phyloP scores from a whole-genome alignment of 2,329 filamentous ascomycete species.

The Fusarium transvaalense region DNA sequence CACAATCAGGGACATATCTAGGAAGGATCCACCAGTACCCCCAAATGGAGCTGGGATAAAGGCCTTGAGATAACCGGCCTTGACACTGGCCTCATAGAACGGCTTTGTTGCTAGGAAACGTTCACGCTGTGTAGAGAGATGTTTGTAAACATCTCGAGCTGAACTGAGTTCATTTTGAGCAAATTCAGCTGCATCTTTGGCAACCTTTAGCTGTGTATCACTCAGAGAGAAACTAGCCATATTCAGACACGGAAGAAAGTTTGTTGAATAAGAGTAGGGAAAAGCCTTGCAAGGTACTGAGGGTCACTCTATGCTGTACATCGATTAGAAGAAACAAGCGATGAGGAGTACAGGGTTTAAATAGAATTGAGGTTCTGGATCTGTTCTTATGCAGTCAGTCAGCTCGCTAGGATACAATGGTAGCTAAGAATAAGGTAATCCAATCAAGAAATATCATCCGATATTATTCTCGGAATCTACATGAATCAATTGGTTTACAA shows the following conservation, averaged over 20 bases:
- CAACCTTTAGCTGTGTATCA: neutral
- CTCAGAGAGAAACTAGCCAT: neutral
- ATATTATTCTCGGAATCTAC: neutral
- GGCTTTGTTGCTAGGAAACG: neutral
- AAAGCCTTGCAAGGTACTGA: neutral
- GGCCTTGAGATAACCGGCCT: neutral
- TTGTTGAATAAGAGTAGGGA: too few species aligned
- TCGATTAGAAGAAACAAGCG: too few species aligned
- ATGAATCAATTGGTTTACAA: neutral
- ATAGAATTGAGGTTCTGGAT: neutral
- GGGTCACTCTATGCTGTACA: neutral
- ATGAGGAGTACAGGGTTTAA: neutral
- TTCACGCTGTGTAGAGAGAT: neutral
- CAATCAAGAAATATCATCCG: neutral
- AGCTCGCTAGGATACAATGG: neutral
- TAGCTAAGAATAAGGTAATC: fast-evolving
- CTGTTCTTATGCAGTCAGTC: neutral
- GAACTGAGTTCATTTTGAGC: neutral
- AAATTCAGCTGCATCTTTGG: neutral
- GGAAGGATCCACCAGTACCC: neutral
- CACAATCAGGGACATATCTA: neutral
- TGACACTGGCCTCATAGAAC: neutral
- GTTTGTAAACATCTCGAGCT: neutral
- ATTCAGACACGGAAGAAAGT: neutral
- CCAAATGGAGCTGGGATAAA: neutral